A percentile compares a stretch with the other conserved stretches of the same genome.
These are phyloP conservation scores for Hemisphaericaspora xylanilytica DNA, from an alignment of 1,139 yeast genomes.

Conservation along the genomic window DNA sequence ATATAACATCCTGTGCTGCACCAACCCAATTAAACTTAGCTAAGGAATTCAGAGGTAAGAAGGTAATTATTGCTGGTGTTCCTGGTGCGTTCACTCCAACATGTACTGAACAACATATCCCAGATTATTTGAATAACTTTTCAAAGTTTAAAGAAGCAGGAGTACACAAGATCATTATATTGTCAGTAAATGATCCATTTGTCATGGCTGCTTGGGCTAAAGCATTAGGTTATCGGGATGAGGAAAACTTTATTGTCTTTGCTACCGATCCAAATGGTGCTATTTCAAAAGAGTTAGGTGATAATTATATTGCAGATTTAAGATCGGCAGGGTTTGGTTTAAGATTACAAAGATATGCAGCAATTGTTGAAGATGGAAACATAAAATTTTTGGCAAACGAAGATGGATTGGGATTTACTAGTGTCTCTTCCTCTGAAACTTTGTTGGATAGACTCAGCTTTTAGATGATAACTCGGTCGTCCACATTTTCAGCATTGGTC, in stretches of 20 bases:
- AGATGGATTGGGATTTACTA: conserved; percentile 55
- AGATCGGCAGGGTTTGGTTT: conserved; percentile 57
- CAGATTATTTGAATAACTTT: conserved; percentile 59
- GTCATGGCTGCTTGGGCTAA: conserved; percentile 83
- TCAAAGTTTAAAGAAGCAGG: conserved; percentile 61
- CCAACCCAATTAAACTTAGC: conserved; percentile 54
- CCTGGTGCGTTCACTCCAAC: conserved; percentile 95
- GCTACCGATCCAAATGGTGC: conserved; percentile 66
- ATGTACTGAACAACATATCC: conserved; percentile 79
- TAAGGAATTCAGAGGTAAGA: conserved; percentile 48
- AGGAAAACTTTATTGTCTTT: conserved; percentile 52
- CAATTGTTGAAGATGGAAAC: conserved; percentile 60
- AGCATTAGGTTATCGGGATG: conserved; percentile 54
- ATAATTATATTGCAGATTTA: conserved; percentile 46
- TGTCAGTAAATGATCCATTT: conserved; percentile 82
- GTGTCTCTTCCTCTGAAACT: conserved; percentile 56
- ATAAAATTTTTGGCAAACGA: conserved; percentile 68
- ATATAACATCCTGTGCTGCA: conserved; percentile 49
- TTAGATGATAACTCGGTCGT: not conserved
- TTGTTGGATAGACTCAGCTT: conserved; percentile 33
- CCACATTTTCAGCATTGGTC: too few relatives aligned
- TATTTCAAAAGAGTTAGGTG: conserved; percentile 57
- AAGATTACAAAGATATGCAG: conserved; percentile 72
- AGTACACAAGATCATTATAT: conserved; percentile 66
- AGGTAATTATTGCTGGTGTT: conserved; percentile 71